Evolutionary conservation across 1,284 basidiomycete genomes (phyloP).

Genomic region (Pyrrhoderma lamaoense): DNA sequence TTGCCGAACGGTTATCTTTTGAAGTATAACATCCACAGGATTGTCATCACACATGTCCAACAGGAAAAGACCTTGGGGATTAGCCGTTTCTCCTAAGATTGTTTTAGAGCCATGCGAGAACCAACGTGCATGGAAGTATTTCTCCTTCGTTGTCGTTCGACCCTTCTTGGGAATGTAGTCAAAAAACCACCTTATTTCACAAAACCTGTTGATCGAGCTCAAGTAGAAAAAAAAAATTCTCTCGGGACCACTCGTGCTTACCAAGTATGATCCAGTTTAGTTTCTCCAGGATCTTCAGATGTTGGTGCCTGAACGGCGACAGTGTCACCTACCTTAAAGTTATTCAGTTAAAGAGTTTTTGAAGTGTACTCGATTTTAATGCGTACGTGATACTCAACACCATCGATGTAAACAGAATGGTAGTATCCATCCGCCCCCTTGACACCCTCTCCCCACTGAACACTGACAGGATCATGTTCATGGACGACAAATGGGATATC

Average conservation of each 20-base stretch:
- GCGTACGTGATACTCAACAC: slow-evolving; percentile 43
- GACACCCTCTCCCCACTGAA: slow-evolving; percentile 40
- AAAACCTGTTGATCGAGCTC: slow-evolving; percentile 43
- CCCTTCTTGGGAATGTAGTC: slow-evolving; percentile 28
- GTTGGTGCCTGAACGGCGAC: slow-evolving; percentile 40
- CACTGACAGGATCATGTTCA: slow-evolving; percentile 36
- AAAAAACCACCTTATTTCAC: slow-evolving; percentile 52
- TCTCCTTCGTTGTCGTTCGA: slow-evolving; percentile 20
- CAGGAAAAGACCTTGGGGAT: slow-evolving; percentile 49
- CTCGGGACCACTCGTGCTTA: background rate
- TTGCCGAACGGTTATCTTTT: slow-evolving; percentile 43
- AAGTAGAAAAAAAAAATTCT: background rate
- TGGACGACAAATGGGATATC: slow-evolving; percentile 31
- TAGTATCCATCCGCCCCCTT: slow-evolving; percentile 30
- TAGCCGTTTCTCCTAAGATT: slow-evolving; percentile 53
- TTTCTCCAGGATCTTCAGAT: background rate
- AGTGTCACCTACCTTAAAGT: slow-evolving; percentile 45
- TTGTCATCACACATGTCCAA: slow-evolving; percentile 48
- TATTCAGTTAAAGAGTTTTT: slow-evolving; percentile 8
- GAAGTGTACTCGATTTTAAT: background rate
- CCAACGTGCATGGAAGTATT: slow-evolving; percentile 61
- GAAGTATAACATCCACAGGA: slow-evolving; percentile 43
- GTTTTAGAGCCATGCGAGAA: slow-evolving; percentile 58
- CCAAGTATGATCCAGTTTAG: too few relatives aligned
- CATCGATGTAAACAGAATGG: slow-evolving; percentile 44